Evolutionary conservation across 1,284 basidiomycete genomes (phyloP).

Genomic region (Cutaneotrichosporon sp.): DNA sequence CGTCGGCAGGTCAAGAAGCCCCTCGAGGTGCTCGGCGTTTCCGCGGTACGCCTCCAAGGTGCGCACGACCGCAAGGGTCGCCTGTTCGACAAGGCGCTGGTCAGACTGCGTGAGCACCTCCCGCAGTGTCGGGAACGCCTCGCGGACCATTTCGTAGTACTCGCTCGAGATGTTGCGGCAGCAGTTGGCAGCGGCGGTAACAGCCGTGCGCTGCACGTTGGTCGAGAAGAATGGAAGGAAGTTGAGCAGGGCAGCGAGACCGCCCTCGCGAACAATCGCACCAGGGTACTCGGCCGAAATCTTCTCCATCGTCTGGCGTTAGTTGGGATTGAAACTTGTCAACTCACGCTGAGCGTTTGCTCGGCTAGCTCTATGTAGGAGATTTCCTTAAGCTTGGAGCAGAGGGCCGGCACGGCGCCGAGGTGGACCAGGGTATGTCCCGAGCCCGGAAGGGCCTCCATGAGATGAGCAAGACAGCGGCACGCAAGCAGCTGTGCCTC

Average conservation of each 20-base stretch:
- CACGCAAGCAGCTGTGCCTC: conserved; percentile 90
- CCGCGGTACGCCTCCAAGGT: conserved; percentile 85
- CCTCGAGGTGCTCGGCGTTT: conserved; percentile 75
- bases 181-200: conserved; percentile 94
- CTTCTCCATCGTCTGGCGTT: conserved; percentile 81
- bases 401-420: conserved; percentile 87
- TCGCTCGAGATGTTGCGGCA: conserved; percentile 83
- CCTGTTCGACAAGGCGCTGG: conserved; percentile 87
- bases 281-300: conserved; percentile 93
- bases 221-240: conserved; percentile 97
- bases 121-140: conserved; percentile 85
- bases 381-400: conserved; percentile 91
- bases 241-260: conserved; percentile 80
- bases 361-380: conserved; percentile 94
- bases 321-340: conserved; percentile 4
- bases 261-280: conserved; percentile 88
- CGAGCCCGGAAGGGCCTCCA: conserved; percentile 91
- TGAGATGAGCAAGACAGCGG: conserved; percentile 87
- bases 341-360: conserved; percentile 86
- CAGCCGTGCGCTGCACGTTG: conserved; percentile 86
- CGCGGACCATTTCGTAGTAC: conserved; percentile 76
- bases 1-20: conserved; percentile 72
- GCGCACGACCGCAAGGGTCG: conserved; percentile 85
- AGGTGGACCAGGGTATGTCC: conserved; percentile 92
- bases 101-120: conserved; percentile 86